Evolutionary conservation across 2,329 filamentous ascomycete species (phyloP), one percentile per base, ranked within the genome.

Genomic region (Trichoderma breve): DNA sequence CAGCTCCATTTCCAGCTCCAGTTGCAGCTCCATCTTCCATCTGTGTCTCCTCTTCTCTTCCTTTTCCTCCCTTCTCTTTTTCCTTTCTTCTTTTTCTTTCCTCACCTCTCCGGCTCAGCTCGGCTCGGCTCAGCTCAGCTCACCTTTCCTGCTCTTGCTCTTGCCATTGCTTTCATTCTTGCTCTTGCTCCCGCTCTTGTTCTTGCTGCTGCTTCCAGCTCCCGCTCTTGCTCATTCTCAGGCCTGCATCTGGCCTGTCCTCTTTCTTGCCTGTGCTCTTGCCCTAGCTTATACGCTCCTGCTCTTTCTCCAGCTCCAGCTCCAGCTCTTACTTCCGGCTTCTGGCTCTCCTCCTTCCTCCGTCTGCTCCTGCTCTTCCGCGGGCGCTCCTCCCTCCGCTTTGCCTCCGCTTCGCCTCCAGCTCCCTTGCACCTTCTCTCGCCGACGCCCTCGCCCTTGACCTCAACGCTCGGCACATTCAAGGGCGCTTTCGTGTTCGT

Each of bases 341-440:
- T 21, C 43, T 21, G 43, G 4, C 18, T 21, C 43, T 61, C 21
- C 36, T n/a, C 12, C 34, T 34, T 69, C 34, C 51, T n/a, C 30
- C 57, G 34, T 60, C 15, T 66, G 18, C 18, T 58, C 73, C 67
- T 39, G 15, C 65, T 34, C 34, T 60, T 36, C 65, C 53, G 18
- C 65, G 36, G 26, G 12, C n/a, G 26, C 63, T 34, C 51, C 71
- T 73, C 71, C 74, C 58, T 51, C 66, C 71, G 24, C 64, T 26
- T 28, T n/a, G 24, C 74, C 58, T 51, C 66, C 72, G 24, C 64
- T 26, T 28, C 12, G 24, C 64, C 72, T 64, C 58, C 53, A 73
- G 62, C 28, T 63, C 32, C 65, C 68, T 76, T 47, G 5, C 57
- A 55, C 58, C 69, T 70, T 47, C 30, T 62, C 39, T 65, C 26